Evolutionary conservation across 352 stramenopile genomes (phyloP).

Genomic region (Phytophthora sp.): DNA sequence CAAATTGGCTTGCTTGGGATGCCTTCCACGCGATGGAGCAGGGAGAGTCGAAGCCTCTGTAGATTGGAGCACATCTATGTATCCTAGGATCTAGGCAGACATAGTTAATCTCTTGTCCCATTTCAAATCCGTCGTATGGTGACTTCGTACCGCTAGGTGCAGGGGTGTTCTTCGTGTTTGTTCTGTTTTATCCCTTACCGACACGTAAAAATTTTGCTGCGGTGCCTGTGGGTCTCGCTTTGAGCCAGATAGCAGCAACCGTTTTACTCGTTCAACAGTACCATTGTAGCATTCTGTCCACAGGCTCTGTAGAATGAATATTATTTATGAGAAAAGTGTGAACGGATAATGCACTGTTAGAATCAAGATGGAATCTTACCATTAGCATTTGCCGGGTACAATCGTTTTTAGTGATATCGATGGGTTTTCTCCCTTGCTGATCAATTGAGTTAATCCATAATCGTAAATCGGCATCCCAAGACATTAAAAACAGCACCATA

Average conservation of each 20-base stretch:
- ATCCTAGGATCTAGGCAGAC: conserved; percentile 40
- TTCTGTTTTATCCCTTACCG: conserved; percentile 36
- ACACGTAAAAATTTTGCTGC: background rate
- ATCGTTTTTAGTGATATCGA: conserved; percentile 39
- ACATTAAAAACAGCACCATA: conserved; percentile 43
- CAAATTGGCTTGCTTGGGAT: conserved; percentile 9
- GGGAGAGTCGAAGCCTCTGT: background rate
- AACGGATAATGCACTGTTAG: background rate
- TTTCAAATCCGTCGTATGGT: background rate
- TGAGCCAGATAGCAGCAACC: conserved; percentile 19
- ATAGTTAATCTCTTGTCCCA: background rate
- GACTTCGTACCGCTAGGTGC: conserved; percentile 48
- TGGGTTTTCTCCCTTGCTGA: conserved; percentile 44
- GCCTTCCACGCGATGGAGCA: background rate
- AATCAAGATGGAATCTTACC: conserved; percentile 20
- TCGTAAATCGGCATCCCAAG: conserved; percentile 51
- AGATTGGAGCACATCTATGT: conserved; percentile 26
- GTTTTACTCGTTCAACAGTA: conserved; percentile 34
- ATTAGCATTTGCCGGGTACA: conserved; percentile 27
- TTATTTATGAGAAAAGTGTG: background rate
- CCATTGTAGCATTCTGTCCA: conserved; percentile 47
- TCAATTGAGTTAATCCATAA: conserved; percentile 40
- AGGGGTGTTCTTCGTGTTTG: conserved; percentile 46
- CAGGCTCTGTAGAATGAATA: conserved; percentile 37
- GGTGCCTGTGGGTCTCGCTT: background rate